These are phyloP conservation scores for Phytophthora litchii DNA, from an alignment of 352 stramenopile genomes.

Conservation along the genomic window DNA sequence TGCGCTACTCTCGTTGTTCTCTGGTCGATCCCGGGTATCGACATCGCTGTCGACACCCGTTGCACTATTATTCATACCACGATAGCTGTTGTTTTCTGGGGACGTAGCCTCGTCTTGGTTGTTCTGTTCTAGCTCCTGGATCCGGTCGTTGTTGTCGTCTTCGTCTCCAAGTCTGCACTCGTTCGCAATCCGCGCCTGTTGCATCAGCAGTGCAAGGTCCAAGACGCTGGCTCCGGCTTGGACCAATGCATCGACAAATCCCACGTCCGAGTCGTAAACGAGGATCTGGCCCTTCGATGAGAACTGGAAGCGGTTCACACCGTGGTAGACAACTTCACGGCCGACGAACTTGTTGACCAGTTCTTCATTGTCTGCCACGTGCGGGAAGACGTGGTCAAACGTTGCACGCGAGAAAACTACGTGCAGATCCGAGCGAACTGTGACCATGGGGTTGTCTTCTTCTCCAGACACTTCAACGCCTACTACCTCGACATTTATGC, in stretches of 20 bases:
- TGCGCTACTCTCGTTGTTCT: slow-evolving; percentile 6
- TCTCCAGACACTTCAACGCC: slow-evolving; percentile 46
- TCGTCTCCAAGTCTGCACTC: slow-evolving; percentile 46
- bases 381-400: slow-evolving; percentile 65
- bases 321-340: slow-evolving; percentile 50
- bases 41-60: slow-evolving; percentile 8
- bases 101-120: slow-evolving; percentile 9
- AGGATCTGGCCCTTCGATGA: slow-evolving; percentile 45
- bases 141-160: slow-evolving; percentile 1
- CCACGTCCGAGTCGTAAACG: slow-evolving; percentile 64
- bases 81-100: slow-evolving; percentile 4
- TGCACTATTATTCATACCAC: slow-evolving; percentile 6
- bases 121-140: slow-evolving; percentile 18
- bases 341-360: slow-evolving; percentile 48
- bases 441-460: slow-evolving; percentile 51
- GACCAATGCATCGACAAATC: slow-evolving; percentile 57
- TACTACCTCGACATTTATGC: slow-evolving; percentile 40
- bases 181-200: slow-evolving; percentile 52
- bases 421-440: slow-evolving; percentile 48
- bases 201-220: slow-evolving; percentile 58
- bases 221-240: slow-evolving; percentile 42
- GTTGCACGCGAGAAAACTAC: slow-evolving; percentile 57
- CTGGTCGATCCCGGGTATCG: background rate
- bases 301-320: slow-evolving; percentile 65
- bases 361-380: slow-evolving; percentile 55